These are phyloP conservation scores for Triticum urartu DNA, from an alignment of 176 grass and related monocot genomes.

Conservation along the genomic window DNA sequence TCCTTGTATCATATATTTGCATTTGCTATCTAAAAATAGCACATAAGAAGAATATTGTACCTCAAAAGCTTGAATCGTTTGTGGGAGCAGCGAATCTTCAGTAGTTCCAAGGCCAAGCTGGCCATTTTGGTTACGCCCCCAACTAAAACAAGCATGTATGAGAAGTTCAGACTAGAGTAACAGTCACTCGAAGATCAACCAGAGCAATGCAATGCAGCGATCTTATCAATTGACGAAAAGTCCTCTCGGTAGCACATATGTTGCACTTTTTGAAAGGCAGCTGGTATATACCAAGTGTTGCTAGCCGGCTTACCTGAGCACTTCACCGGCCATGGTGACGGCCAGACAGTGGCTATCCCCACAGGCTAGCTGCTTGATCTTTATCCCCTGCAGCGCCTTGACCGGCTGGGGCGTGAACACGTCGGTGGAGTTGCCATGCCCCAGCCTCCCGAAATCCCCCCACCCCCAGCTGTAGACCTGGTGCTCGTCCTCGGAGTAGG, in stretches of 20 bases:
- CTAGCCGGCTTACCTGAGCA: constrained; percentile 59
- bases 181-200: not conserved
- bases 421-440: constrained; percentile 91
- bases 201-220: constrained; percentile 17
- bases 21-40: not conserved
- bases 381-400: constrained; percentile 80
- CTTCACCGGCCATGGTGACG: constrained; percentile 76
- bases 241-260: not conserved
- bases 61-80: constrained; percentile 95
- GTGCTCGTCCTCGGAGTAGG: constrained; percentile 67
- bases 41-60: constrained; percentile 33
- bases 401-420: constrained; percentile 93
- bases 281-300: not conserved
- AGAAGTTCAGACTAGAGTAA: constrained; percentile 21
- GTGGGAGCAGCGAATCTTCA: constrained; percentile 91
- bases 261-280: not conserved
- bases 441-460: constrained; percentile 96
- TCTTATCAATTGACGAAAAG: not conserved
- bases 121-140: constrained; percentile 97
- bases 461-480: constrained; percentile 99
- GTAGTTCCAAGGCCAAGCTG: constrained; percentile 95
- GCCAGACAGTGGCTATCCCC: constrained; percentile 95
- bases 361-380: constrained; percentile 96
- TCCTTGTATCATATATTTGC: not conserved
- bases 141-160: constrained; percentile 42